A percentile compares a stretch with the other conserved stretches of the same genome.
phyloP scores from a whole-genome alignment of 352 stramenopile species.

The Blastocystis hominis region DNA sequence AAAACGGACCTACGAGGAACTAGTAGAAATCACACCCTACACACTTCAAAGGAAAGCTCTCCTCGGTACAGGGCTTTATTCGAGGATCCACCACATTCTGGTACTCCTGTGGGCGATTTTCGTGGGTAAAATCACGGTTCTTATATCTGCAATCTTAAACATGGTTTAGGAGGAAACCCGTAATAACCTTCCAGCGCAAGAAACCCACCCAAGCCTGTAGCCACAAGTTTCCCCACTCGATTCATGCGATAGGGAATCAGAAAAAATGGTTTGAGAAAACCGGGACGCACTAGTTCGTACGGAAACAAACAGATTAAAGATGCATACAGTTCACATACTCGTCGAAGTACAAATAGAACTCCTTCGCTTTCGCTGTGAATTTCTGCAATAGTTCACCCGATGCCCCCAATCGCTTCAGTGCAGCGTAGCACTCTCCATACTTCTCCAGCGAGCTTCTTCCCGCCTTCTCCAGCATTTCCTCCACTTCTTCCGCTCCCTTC shows the following conservation, averaged over 20 bases:
- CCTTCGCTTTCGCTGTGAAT: slow-evolving; percentile 3
- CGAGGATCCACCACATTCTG: slow-evolving; percentile 1
- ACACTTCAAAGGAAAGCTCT: not conserved
- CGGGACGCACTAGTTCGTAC: not conserved
- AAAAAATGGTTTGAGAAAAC: not conserved
- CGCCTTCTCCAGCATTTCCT: not conserved
- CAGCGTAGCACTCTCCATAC: not conserved
- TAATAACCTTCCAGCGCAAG: slow-evolving; percentile 7
- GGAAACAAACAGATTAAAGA: not conserved
- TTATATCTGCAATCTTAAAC: not conserved
- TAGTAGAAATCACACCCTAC: not conserved
- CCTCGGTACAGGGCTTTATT: slow-evolving; percentile 21
- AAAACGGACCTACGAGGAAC: not conserved
- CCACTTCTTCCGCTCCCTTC: not conserved
- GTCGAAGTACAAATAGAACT: slow-evolving; percentile 17
- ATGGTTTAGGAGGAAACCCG: not conserved
- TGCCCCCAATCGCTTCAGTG: not conserved
- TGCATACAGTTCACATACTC: not conserved
- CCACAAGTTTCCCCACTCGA: not conserved
- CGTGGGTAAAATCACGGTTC: slow-evolving; percentile 15
- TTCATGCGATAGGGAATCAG: not conserved
- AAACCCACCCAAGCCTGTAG: not conserved
- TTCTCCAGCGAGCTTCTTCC: not conserved
- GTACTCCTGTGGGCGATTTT: not conserved
- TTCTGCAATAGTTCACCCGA: not conserved